Evolutionary conservation across 148 eudicot genomes (phyloP).

Genomic region (Oxyria digyna): DNA sequence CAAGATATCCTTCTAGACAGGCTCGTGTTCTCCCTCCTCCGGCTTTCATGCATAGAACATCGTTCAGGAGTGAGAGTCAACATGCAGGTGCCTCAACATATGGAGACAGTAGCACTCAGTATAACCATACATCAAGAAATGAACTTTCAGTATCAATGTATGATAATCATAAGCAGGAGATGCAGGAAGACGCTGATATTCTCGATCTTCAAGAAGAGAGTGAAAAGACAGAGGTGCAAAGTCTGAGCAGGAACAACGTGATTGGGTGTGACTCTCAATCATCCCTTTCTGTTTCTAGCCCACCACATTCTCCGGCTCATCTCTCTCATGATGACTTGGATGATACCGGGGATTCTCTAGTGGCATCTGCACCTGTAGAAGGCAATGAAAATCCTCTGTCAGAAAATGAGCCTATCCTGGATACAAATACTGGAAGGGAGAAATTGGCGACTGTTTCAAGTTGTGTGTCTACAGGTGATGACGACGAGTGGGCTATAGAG

Average conservation of each 20-base stretch:
- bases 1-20: slow-evolving; percentile 67
- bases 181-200: slow-evolving; percentile 26
- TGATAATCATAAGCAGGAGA: slow-evolving; percentile 30
- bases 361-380: slow-evolving; percentile 26
- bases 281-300: slow-evolving; percentile 84
- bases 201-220: slow-evolving; percentile 26
- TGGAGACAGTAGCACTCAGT: slow-evolving; percentile 21
- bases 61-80: slow-evolving; percentile 38
- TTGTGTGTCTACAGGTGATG: slow-evolving; percentile 53
- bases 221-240: slow-evolving; percentile 25
- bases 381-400: slow-evolving; percentile 24
- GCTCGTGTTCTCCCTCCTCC: slow-evolving; percentile 94
- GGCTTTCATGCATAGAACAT: slow-evolving; percentile 33
- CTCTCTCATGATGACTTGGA: slow-evolving; percentile 88
- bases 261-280: slow-evolving; percentile 78
- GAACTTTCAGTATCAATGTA: slow-evolving; percentile 27
- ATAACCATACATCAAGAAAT: slow-evolving; percentile 23
- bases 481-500: slow-evolving; percentile 76
- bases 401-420: slow-evolving; percentile 25
- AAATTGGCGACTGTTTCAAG: slow-evolving; percentile 19
- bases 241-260: slow-evolving; percentile 23
- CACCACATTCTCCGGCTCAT: slow-evolving; percentile 81
- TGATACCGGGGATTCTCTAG: slow-evolving; percentile 56
- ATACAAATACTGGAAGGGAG: slow-evolving; percentile 23
- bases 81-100: slow-evolving; percentile 41